phyloP scores from a whole-genome alignment of 305 asterid genomes.

The Fraxinus angustifolia region DNA sequence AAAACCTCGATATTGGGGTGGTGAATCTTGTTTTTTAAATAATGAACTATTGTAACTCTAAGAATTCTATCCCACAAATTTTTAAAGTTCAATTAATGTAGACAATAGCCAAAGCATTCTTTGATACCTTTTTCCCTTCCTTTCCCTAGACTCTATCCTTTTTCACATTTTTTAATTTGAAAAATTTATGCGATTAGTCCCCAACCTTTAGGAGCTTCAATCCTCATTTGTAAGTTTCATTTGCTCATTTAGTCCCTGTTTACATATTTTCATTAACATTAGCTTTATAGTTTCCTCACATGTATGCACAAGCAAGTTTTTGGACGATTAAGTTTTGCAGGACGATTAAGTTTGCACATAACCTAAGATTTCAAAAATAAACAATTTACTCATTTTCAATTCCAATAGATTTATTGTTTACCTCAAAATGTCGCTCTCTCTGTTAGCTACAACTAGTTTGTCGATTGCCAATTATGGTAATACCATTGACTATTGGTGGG shows the following conservation, averaged over 20 bases:
- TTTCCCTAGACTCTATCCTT: background rate
- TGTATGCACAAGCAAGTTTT: background rate
- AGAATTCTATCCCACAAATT: background rate
- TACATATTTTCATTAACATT: background rate
- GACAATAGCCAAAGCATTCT: background rate
- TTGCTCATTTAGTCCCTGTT: background rate
- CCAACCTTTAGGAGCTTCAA: background rate
- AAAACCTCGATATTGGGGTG: background rate
- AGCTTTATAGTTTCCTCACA: background rate
- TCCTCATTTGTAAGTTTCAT: background rate
- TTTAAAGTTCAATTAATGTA: background rate
- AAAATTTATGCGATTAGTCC: background rate
- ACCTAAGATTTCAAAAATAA: background rate
- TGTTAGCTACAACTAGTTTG: background rate
- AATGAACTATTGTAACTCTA: background rate
- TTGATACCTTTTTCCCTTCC: background rate
- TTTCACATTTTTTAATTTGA: background rate
- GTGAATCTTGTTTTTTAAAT: background rate
- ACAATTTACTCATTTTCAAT: background rate
- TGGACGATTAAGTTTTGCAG: background rate
- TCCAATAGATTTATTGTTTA: background rate
- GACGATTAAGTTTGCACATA: background rate
- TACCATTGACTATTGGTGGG: background rate
- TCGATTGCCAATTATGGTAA: background rate
- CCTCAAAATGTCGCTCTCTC: background rate